Evolutionary conservation across 768 basidiomycete genomes (phyloP).

Genomic region (Mycena latifolia): DNA sequence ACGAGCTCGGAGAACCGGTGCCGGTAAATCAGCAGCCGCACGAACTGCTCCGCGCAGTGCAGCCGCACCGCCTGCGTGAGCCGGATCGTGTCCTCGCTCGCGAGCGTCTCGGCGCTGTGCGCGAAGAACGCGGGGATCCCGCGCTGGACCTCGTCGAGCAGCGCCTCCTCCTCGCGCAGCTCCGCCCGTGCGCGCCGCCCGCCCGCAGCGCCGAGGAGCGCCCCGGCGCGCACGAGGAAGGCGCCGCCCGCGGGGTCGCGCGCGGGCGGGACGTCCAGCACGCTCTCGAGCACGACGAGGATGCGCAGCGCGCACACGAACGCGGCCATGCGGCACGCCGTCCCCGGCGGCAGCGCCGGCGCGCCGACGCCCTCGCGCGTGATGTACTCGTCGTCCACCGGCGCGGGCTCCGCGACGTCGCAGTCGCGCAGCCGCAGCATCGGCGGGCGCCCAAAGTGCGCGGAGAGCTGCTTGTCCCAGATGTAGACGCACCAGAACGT

Average conservation of each 20-base stretch:
- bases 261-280: conserved; percentile 84
- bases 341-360: conserved; percentile 70
- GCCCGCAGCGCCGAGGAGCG: conserved; percentile 78
- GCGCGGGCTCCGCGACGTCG: conserved; percentile 91
- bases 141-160: conserved; percentile 84
- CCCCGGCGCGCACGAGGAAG: conserved; percentile 82
- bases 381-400: conserved; percentile 92
- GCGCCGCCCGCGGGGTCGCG: conserved; percentile 63
- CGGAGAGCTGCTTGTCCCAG: conserved; percentile 76
- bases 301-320: conserved; percentile 84
- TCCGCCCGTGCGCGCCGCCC: conserved; percentile 67
- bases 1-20: conserved; percentile 86
- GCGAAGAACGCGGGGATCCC: conserved; percentile 84
- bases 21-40: conserved; percentile 89
- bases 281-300: conserved; percentile 90
- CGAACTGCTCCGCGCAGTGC: conserved; percentile 90
- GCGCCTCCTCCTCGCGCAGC: conserved; percentile 81
- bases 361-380: conserved; percentile 75
- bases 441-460: background rate
- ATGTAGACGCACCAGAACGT: conserved; percentile 98
- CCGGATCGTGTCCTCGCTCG: conserved; percentile 88
- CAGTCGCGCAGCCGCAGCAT: conserved; percentile 75
- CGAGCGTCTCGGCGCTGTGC: conserved; percentile 83
- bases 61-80: conserved; percentile 90
- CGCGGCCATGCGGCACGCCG: conserved; percentile 82